Evolutionary conservation across 495 filamentous ascomycete species (phyloP).

Genomic region (Penicillium arizonense): DNA sequence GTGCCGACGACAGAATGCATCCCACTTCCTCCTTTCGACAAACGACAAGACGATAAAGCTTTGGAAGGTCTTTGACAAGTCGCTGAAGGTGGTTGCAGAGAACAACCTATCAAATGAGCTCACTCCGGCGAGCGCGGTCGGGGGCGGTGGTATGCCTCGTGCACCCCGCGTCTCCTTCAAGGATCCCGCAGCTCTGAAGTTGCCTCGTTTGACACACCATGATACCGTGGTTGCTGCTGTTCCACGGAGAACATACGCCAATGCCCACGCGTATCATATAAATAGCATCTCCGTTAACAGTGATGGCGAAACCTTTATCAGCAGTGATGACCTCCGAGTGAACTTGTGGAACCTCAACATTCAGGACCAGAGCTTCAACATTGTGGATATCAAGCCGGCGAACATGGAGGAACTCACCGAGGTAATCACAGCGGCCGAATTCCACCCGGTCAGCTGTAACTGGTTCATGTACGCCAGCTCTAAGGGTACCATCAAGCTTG

Average conservation of each 20-base stretch:
- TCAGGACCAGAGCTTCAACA: slow-evolving; percentile 99
- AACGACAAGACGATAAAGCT: slow-evolving; percentile 99
- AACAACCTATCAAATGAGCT: slow-evolving; percentile 97
- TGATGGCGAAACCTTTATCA: slow-evolving; percentile 98
- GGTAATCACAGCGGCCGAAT: slow-evolving; percentile 97
- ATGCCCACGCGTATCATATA: slow-evolving; percentile 98
- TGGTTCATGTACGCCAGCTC: slow-evolving; percentile 99
- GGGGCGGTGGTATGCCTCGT: slow-evolving; percentile 72
- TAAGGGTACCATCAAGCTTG: slow-evolving; percentile 98
- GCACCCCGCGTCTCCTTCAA: slow-evolving; percentile 73
- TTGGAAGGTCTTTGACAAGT: slow-evolving; percentile 99
- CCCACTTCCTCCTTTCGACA: slow-evolving; percentile 95
- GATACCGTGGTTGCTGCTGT: slow-evolving; percentile 98
- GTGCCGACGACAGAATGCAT: slow-evolving; percentile 96
- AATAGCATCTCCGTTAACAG: slow-evolving; percentile 99
- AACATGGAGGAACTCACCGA: slow-evolving; percentile 99
- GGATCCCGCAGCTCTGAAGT: slow-evolving; percentile 77
- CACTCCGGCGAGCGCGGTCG: slow-evolving; percentile 71
- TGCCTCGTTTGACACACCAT: slow-evolving; percentile 94
- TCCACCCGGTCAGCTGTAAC: slow-evolving; percentile 96
- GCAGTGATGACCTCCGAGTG: slow-evolving; percentile 94
- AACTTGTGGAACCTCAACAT: slow-evolving; percentile 99
- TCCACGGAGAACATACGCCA: slow-evolving; percentile 92
- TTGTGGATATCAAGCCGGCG: slow-evolving; percentile 98
- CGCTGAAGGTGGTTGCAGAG: slow-evolving; percentile 95